Conservation (phyloP, 2,329 filamentous ascomycete genomes). For the Daldinia sp. region DNA sequence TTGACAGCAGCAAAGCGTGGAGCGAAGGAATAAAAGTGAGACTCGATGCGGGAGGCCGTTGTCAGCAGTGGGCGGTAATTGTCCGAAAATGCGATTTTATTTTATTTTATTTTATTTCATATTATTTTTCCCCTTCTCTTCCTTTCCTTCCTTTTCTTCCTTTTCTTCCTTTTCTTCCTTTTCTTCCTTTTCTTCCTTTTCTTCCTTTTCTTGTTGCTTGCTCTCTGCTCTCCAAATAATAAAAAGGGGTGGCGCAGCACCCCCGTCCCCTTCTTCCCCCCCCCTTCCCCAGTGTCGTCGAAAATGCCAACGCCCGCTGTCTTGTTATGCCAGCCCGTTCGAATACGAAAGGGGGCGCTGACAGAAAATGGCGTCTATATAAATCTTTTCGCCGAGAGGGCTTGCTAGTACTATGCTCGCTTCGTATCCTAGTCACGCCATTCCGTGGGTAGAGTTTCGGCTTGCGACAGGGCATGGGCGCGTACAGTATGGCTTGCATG, state of each 20-base stretch:
- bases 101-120: background rate
- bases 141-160: background rate
- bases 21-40: conserved; percentile 5
- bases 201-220: background rate
- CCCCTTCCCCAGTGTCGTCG: background rate
- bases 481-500: background rate
- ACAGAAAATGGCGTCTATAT: conserved; percentile 6
- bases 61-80: conserved; percentile 7
- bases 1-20: background rate
- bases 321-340: conserved; percentile 18
- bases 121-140: too few relatives aligned
- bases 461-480: conserved; percentile 21
- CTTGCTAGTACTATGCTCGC: conserved; percentile 12
- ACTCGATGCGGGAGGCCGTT: conserved; percentile 19
- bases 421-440: conserved; percentile 26
- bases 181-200: too few relatives aligned
- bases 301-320: conserved; percentile 16
- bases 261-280: background rate
- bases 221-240: background rate
- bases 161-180: too few relatives aligned
- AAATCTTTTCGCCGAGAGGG: conserved; percentile 13
- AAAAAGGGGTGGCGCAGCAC: conserved; percentile 1
- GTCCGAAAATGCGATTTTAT: background rate
- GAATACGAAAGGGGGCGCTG: conserved; percentile 26
- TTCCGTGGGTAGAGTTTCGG: conserved; percentile 23